phyloP scores from a whole-genome alignment of 441 rosid genomes.

The Adansonia rubrostipa region DNA sequence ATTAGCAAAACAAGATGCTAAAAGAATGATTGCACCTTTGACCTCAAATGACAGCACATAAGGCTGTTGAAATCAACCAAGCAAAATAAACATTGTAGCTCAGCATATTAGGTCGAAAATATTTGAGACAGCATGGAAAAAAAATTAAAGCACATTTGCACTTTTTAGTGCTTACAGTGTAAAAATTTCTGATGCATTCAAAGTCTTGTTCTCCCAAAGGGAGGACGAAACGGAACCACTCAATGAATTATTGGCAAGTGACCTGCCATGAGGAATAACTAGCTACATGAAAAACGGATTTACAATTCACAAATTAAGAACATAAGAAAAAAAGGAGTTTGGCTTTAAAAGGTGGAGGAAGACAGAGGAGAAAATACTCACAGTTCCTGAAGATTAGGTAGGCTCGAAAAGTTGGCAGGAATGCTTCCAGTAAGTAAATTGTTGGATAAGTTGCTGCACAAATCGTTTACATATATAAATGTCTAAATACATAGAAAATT shows the following conservation, averaged over 20 bases:
- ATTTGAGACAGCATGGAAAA: conserved; percentile 7
- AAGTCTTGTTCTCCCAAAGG: conserved; percentile 71
- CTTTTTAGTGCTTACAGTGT: conserved; percentile 60
- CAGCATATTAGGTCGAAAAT: conserved; percentile 4
- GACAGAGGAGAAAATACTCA: conserved; percentile 42
- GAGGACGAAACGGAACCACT: conserved; percentile 67
- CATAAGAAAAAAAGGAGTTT: conserved; percentile 7
- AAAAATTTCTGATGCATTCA: conserved; percentile 57
- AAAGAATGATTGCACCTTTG: conserved; percentile 9
- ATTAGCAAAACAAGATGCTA: conserved; percentile 21
- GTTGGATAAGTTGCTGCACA: conserved; percentile 74
- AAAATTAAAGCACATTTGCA: conserved; percentile 10
- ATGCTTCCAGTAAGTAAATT: conserved; percentile 74
- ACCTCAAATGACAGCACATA: neutral
- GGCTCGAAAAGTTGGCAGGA: conserved; percentile 68
- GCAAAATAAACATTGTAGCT: conserved; percentile 3
- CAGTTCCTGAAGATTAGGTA: conserved; percentile 80
- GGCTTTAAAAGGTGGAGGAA: conserved; percentile 19
- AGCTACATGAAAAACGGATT: conserved; percentile 27
- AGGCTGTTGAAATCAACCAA: conserved; percentile 13
- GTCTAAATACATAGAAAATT: conserved; percentile 28
- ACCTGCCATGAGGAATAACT: conserved; percentile 55
- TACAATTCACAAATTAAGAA: conserved; percentile 10
- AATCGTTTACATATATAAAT: conserved; percentile 25
- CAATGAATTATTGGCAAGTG: conserved; percentile 75